Conservation (phyloP, 495 filamentous ascomycete genomes). For the Durotheca rogersii region DNA sequence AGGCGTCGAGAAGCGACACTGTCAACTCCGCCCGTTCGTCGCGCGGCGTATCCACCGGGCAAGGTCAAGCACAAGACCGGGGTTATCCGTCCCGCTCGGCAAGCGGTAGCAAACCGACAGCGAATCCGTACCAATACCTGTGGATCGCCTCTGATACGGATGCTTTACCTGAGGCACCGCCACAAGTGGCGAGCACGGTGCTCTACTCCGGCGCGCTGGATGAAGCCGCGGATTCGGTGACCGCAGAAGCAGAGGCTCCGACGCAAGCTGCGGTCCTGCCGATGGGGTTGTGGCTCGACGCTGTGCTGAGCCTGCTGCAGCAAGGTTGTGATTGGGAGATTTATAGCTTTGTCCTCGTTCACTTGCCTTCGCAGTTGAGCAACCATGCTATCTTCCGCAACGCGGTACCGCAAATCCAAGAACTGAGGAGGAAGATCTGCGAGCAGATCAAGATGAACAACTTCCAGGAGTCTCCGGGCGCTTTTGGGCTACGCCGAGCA, state of each 20-base stretch:
- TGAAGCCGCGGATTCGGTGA: no score
- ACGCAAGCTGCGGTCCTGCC: constrained; percentile 50
- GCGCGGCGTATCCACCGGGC: constrained; percentile 50
- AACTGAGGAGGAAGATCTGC: constrained; percentile 74
- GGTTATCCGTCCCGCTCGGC: constrained; percentile 35
- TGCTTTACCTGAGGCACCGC: constrained; percentile 49
- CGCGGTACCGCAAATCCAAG: constrained; percentile 68
- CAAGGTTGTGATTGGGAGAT: constrained; percentile 87
- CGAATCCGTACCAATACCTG: constrained; percentile 44
- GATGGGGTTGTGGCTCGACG: constrained; percentile 73
- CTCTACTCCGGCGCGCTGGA: constrained; percentile 32
- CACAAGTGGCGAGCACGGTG: constrained; percentile 44
- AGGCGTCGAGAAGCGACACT: constrained; percentile 41
- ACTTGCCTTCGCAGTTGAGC: constrained; percentile 82
- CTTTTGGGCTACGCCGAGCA: constrained; percentile 76
- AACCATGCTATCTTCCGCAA: constrained; percentile 83
- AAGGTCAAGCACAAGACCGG: constrained; percentile 43
- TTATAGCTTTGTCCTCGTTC: constrained; percentile 85
- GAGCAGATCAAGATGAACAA: constrained; percentile 73
- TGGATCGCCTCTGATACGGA: constrained; percentile 56
- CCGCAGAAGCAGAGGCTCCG: constrained; percentile 18
- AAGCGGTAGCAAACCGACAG: constrained; percentile 39
- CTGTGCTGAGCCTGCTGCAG: constrained; percentile 70
- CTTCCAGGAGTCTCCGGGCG: constrained; percentile 72
- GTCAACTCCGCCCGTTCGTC: constrained; percentile 37